Base-by-base conservation (phyloP, 768 basidiomycete genomes). In the Termitomyces sp. region DNA sequence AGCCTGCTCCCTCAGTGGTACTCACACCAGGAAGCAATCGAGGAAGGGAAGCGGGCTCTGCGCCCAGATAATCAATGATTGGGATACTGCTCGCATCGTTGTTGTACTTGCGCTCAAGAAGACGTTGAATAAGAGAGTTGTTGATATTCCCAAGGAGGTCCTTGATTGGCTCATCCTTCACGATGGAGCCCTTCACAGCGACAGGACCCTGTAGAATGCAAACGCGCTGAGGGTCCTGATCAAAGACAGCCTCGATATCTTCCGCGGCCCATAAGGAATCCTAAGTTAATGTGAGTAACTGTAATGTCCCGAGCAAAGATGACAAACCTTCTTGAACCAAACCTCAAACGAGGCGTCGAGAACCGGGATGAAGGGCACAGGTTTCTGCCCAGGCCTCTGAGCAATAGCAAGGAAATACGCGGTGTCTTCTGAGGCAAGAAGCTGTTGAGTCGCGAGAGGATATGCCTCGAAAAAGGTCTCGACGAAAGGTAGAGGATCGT, bases 261-360 rank as follows among this genome's bases (percentile, higher is more conserved):
- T 98, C 96, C 2, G 94, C 91, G 41, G 91, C 90, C 95, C 96
- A 98, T 11, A 98, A 84, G 7, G 96, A 98, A 71, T 98, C 96
- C 91, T 93, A 63, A 26, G 24, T 24, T 3, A 40, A 49, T 13
- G 8, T 44, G 20, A 48, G 30, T 20, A 22, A 20, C 6, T 13
- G 22, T 38, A 63, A 56, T 54, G 49, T 18, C 38, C 48, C 41
- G 24, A 26, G 11, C 36, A 57, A 9, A 26, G 53, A 49, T 4
- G 24, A 46, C 24, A 32, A 36, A 90, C 92, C 88, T 99, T 99
- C 83, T 99, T 98, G 79, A 99, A 98, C 97, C 97, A 99, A 52
- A 98, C 94, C 70, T 95, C 93, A 68, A 98, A 98, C 63, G 74
- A 86, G 22, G 87, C 85, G 69, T 98, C 95, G 52, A 98, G 83